These are phyloP conservation scores for Sextonia rubra DNA, from an alignment of 164 flowering plant species.

Conservation along the genomic window DNA sequence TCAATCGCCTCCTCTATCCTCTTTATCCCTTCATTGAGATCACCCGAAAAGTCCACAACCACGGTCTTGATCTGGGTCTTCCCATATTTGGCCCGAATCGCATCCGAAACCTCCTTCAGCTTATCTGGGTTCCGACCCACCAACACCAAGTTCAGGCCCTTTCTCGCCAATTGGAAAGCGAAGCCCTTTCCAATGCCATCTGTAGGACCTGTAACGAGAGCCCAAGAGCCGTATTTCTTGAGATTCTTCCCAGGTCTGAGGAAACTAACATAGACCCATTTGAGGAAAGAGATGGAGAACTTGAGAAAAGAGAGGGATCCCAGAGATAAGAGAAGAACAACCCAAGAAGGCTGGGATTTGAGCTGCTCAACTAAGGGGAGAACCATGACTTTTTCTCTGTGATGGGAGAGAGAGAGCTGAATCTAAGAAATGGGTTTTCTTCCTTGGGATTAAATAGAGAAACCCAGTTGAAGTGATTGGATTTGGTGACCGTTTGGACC, in stretches of 20 bases:
- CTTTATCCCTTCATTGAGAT: conserved; percentile 51
- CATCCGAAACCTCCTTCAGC: conserved; percentile 48
- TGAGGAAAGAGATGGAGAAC: conserved; percentile 27
- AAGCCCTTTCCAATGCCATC: conserved; percentile 91
- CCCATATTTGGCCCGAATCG: conserved; percentile 38
- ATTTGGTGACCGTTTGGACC: neutral
- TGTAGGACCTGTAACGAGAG: conserved; percentile 80
- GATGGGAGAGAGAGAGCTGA: neutral
- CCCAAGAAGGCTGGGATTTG: conserved; percentile 34
- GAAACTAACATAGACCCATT: conserved; percentile 65
- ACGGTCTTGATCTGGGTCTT: conserved; percentile 56
- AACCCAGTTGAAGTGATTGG: neutral
- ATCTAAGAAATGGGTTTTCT: neutral
- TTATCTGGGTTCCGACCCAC: conserved; percentile 73
- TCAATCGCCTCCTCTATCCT: conserved; percentile 50
- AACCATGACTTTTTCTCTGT: conserved; percentile 7
- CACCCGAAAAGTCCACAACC: conserved; percentile 74
- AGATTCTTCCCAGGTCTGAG: conserved; percentile 75
- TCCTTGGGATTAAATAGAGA: neutral
- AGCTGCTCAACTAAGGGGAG: conserved; percentile 15
- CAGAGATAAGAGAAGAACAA: conserved; percentile 35
- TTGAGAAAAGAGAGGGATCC: conserved; percentile 41
- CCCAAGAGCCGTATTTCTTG: conserved; percentile 90
- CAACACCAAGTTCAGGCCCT: conserved; percentile 66
- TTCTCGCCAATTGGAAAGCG: conserved; percentile 71